These are phyloP conservation scores for Cajanus cajan DNA, from an alignment of 306 rosid species.

Conservation along the genomic window DNA sequence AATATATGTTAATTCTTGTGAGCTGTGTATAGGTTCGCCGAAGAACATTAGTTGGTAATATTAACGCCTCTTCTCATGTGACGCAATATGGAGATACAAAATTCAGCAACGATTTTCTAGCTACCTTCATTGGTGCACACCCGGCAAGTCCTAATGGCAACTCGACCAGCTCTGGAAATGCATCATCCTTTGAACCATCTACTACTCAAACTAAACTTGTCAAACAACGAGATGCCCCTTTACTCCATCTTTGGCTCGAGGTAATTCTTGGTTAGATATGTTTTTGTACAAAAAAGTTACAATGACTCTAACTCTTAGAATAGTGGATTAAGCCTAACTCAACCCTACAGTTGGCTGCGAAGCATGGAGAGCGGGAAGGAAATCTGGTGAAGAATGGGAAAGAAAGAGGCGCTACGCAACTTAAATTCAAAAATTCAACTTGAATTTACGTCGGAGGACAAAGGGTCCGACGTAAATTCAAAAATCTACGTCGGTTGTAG, in stretches of 20 bases:
- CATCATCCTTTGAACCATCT: neutral
- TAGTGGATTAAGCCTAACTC: no score
- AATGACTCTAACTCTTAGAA: no score
- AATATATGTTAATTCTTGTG: neutral
- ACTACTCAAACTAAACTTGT: neutral
- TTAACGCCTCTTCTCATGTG: slow-evolving; percentile 38
- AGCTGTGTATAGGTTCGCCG: slow-evolving; percentile 37
- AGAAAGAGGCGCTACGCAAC: no score
- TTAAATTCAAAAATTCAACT: no score
- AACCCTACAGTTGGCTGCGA: no score
- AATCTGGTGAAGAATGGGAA: no score
- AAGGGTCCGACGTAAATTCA: no score
- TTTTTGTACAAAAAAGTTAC: no score
- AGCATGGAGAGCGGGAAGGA: no score
- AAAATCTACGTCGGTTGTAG: no score
- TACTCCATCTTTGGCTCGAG: slow-evolving; percentile 47
- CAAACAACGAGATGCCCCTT: slow-evolving; percentile 47
- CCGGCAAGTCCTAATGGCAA: neutral
- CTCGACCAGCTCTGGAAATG: no score
- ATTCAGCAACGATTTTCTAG: slow-evolving; percentile 14
- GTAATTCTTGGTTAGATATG: slow-evolving; percentile 12
- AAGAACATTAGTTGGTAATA: slow-evolving; percentile 28
- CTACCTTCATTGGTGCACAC: slow-evolving; percentile 45
- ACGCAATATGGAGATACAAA: slow-evolving; percentile 53
- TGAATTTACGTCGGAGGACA: no score